phyloP scores from a whole-genome alignment of 208 protist species.

The Leishmania tarentolae region DNA sequence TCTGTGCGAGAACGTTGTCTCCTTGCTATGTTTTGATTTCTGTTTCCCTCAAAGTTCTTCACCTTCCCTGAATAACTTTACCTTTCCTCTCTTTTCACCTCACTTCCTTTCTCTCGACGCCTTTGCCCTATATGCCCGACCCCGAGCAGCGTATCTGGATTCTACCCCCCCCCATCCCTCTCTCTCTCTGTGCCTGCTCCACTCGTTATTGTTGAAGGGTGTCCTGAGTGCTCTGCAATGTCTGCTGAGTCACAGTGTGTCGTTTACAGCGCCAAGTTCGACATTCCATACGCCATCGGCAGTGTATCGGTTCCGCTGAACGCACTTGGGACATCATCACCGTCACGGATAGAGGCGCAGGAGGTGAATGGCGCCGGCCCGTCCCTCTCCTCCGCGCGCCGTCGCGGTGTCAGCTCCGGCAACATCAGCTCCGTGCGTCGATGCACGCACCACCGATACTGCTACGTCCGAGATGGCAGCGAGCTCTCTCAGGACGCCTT shows the following conservation, averaged over 20 bases:
- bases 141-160: neutral
- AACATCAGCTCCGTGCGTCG: conserved; percentile 42
- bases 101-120: neutral
- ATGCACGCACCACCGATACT: conserved; percentile 76
- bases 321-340: conserved; percentile 3
- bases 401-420: conserved; percentile 25
- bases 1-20: neutral
- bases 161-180: neutral
- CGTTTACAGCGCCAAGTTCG: conserved; percentile 55
- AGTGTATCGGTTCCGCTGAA: conserved; percentile 48
- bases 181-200: neutral
- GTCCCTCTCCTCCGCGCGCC: neutral
- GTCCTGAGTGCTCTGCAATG: neutral
- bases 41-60: neutral
- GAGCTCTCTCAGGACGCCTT: conserved; percentile 56
- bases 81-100: neutral
- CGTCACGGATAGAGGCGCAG: neutral
- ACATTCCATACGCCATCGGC: conserved; percentile 67
- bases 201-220: neutral
- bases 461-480: conserved; percentile 78
- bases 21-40: neutral
- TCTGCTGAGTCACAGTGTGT: conserved; percentile 34
- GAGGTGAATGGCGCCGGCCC: neutral
- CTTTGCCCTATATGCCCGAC: neutral
- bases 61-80: neutral